Evolutionary conservation across 2,329 filamentous ascomycete genomes (phyloP).

Genomic region (Coniochaeta ligniaria): DNA sequence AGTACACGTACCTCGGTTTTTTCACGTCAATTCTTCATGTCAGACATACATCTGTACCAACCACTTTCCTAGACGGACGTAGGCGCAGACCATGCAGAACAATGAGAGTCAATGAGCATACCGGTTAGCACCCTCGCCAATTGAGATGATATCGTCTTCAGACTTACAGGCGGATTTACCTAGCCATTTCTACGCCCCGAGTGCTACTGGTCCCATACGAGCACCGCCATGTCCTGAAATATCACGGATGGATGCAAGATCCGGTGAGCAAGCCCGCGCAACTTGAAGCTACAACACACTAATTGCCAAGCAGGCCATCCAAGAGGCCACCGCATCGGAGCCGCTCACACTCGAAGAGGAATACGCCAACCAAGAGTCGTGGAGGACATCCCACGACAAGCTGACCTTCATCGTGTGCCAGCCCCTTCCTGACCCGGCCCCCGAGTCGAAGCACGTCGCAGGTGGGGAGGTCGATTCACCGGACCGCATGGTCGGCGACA

Average conservation of each 20-base stretch:
- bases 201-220: conserved; percentile 81
- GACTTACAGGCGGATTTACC: background rate
- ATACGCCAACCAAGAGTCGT: conserved; percentile 83
- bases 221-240: conserved; percentile 69
- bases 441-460: conserved; percentile 1
- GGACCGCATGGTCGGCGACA: conserved; percentile 60
- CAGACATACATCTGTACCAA: no score
- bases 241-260: conserved; percentile 91
- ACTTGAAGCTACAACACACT: background rate
- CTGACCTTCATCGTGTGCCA: conserved; percentile 83
- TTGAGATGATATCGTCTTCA: background rate
- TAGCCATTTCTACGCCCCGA: conserved; percentile 59
- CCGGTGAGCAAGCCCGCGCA: conserved; percentile 35
- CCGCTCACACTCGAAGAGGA: conserved; percentile 74
- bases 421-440: conserved; percentile 20
- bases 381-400: conserved; percentile 78
- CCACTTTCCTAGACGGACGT: background rate
- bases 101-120: conserved; percentile 39
- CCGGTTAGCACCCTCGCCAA: conserved; percentile 22
- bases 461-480: conserved; percentile 45
- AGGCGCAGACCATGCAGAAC: background rate
- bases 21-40: no score
- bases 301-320: conserved; percentile 52
- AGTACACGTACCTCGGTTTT: no score
- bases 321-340: conserved; percentile 80